Percentiles rank a stretch among this genome's conserved stretches.
Conservation (phyloP, 2,329 filamentous ascomycete genomes). For the Ascochyta lentis region DNA sequence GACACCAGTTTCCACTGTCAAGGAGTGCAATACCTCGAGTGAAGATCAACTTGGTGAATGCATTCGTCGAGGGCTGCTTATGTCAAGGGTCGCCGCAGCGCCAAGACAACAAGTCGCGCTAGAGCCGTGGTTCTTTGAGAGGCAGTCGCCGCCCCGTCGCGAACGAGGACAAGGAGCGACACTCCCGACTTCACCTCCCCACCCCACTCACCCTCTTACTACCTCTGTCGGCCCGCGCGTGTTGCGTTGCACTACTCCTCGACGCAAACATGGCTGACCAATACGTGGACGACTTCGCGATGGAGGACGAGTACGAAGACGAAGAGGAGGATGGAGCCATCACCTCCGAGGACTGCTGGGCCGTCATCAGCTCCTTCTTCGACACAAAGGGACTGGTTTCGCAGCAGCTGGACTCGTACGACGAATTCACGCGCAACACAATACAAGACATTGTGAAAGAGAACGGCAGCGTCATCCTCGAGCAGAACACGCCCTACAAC, state of each 20-base stretch:
- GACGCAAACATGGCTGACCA: conserved; percentile 59
- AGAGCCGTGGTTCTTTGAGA: conserved; percentile 29
- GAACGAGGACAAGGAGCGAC: conserved; percentile 25
- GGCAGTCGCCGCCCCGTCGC: conserved; percentile 32
- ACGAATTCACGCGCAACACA: conserved; percentile 93
- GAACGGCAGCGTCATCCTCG: conserved; percentile 88
- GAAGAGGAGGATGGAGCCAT: conserved; percentile 71
- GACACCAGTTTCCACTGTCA: too few species aligned
- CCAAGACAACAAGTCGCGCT: conserved; percentile 12
- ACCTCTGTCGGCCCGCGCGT: conserved; percentile 13
- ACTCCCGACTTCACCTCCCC: conserved; percentile 20
- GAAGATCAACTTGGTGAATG: background rate
- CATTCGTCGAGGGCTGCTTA: background rate
- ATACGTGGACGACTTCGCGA: conserved; percentile 67
- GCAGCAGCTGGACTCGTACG: conserved; percentile 97
- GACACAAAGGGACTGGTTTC: conserved; percentile 94
- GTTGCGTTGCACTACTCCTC: background rate
- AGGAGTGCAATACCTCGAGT: background rate
- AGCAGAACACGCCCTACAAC: conserved; percentile 83
- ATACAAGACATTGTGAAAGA: conserved; percentile 95
- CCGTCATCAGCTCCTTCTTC: conserved; percentile 96
- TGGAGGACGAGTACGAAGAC: conserved; percentile 65
- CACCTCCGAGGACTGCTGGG: conserved; percentile 98
- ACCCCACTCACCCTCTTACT: conserved; percentile 16
- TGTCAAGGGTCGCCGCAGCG: background rate